Evolutionary conservation across 768 basidiomycete genomes (phyloP), one percentile per base, ranked within the genome.

Genomic region (Royoungia palumana): DNA sequence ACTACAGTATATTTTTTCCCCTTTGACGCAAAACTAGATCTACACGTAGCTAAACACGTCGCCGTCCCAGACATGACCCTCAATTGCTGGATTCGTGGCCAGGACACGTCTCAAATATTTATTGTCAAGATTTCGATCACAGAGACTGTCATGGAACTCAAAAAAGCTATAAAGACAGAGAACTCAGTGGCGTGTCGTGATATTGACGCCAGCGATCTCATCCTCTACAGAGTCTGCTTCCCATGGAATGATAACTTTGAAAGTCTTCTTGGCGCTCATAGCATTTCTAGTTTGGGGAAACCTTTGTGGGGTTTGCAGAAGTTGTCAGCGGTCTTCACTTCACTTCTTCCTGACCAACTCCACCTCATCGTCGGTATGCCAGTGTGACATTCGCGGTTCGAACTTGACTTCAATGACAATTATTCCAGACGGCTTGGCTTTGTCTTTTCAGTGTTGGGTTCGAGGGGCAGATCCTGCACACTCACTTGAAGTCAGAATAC

Each of bases 71-170:
- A 28, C 34, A 5, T 44, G 2, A n/a, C 42, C 32, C 25, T 54
- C 19, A 39, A 37, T 30, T 51, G 38, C 25, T 52, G 42, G 46
- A 32, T 51, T 1, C 28, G 17, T 7, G 46, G 46, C 24, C 6
- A 37, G 2, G 16, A 35, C 1, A 13, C 17, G 10, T n/a, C 24
- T 2, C 7, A 5, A 6, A 19, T 40, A 16, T 52, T 55, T 32
- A 5, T 19, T 6, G 40, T 58, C 36, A 17, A 57, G 10, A 49
- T 53, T 43, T 19, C 30, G 10, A 44, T 21, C 14, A 37, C 27
- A 8, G 8, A 47, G 22, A 50, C 20, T 22, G 22, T 49, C 28
- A 4, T 6, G 7, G 20, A 17, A 19, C 40, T 53, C 13, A 47
- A 22, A 35, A 8, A 41, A 22, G 24, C 2, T 27, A 50, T 50